phyloP scores from a whole-genome alignment of 31 red algal genomes.

The Odonthalia washingtoniensis region DNA sequence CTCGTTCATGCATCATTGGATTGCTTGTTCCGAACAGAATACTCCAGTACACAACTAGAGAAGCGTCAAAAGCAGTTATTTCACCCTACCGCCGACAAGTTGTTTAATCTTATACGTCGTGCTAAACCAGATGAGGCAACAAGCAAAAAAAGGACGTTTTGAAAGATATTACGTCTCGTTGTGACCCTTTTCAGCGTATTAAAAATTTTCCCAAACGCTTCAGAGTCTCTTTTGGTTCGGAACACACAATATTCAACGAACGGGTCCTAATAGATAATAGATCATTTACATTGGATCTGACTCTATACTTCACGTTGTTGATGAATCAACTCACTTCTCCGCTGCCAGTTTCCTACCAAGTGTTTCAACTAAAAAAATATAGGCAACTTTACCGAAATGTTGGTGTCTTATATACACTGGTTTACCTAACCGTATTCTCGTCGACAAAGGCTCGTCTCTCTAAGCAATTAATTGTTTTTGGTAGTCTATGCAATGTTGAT shows the following conservation, averaged over 20 bases:
- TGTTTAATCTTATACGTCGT: too few relatives aligned
- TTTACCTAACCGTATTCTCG: constrained; percentile 57
- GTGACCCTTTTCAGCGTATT: constrained; percentile 44
- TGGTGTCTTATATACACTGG: constrained; percentile 15
- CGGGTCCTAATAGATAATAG: too few relatives aligned
- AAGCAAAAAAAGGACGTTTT: not conserved
- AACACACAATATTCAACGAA: too few relatives aligned
- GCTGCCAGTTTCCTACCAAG: constrained; percentile 15
- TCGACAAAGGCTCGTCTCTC: too few relatives aligned
- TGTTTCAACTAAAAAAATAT: constrained; percentile 9
- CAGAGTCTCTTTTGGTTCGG: constrained; percentile 22
- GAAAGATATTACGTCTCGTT: not conserved
- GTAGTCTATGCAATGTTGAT: constrained; percentile 8
- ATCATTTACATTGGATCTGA: too few relatives aligned
- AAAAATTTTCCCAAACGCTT: constrained; percentile 18
- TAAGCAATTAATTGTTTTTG: constrained; percentile 15
- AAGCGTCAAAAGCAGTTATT: constrained; percentile 25
- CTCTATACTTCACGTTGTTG: too few relatives aligned
- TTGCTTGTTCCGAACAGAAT: not conserved
- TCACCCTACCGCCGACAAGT: constrained; percentile 31
- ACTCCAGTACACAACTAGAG: not conserved
- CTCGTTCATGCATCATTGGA: not conserved
- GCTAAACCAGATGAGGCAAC: constrained; percentile 14
- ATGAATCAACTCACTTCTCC: too few relatives aligned
- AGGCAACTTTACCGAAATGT: not conserved